phyloP scores from a whole-genome alignment of 495 filamentous ascomycete genomes.

The Pseudoneurospora amorphoporcata region DNA sequence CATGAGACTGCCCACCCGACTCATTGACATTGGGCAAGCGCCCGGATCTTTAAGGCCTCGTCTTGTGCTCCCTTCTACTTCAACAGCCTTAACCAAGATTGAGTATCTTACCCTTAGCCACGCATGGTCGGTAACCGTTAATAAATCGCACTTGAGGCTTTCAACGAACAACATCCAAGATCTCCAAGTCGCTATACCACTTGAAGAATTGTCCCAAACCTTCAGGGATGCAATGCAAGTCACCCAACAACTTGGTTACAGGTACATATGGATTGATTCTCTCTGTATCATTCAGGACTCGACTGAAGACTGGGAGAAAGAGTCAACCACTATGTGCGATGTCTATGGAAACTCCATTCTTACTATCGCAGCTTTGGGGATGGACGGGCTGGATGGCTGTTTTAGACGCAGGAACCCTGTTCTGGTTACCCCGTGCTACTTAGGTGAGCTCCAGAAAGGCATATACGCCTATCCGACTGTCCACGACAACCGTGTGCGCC shows the following conservation, averaged over 20 bases:
- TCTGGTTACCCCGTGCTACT: background rate
- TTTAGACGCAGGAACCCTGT: background rate
- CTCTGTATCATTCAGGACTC: background rate
- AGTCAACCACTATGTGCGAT: background rate
- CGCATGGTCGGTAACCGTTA: background rate
- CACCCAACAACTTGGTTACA: background rate
- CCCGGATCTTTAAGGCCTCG: background rate
- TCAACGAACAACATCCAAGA: background rate
- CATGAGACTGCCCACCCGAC: background rate
- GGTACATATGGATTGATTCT: background rate
- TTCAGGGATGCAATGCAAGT: background rate
- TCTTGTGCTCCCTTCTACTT: background rate
- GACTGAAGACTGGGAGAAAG: background rate
- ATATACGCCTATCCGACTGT: background rate
- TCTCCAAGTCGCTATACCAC: background rate
- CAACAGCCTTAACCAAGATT: background rate
- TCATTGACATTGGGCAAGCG: background rate
- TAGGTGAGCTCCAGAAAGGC: background rate
- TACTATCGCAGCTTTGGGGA: background rate
- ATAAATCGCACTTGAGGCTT: background rate
- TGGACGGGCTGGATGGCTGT: background rate
- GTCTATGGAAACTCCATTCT: background rate
- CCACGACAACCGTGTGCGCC: background rate
- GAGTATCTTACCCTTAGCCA: background rate
- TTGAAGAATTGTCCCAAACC: background rate